Percentiles rank a stretch among this genome's conserved stretches.
Conservation (phyloP, 768 basidiomycete species). For the Amanita molliuscula region DNA sequence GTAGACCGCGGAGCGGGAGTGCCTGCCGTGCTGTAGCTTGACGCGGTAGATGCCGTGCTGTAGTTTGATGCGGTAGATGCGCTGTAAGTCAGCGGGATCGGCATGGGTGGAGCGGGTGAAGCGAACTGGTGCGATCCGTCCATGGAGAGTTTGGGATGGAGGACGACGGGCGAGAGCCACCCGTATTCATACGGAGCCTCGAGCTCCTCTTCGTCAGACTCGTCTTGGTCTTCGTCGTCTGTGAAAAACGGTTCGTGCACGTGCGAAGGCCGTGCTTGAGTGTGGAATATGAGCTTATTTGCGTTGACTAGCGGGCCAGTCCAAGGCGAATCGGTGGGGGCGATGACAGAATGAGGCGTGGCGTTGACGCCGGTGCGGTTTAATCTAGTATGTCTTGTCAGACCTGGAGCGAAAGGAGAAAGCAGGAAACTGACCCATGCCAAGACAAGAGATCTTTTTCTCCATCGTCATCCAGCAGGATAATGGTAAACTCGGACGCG, state of each 20-base stretch:
- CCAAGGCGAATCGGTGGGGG: conserved; percentile 26
- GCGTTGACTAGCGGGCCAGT: conserved; percentile 27
- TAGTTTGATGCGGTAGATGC: not conserved
- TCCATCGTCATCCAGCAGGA: conserved; percentile 27
- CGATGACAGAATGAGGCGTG: conserved; percentile 16
- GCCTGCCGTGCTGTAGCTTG: not conserved
- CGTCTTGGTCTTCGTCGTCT: conserved; percentile 12
- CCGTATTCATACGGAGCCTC: conserved; percentile 14
- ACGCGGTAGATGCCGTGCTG: not conserved
- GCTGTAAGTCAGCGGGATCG: not conserved
- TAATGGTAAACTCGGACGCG: conserved; percentile 23
- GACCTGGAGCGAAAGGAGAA: not conserved
- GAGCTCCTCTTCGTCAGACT: conserved; percentile 21
- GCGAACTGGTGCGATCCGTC: not conserved
- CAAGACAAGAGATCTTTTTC: conserved; percentile 22
- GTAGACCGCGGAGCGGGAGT: not conserved
- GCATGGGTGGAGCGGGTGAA: not conserved
- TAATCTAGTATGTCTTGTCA: conserved; percentile 7
- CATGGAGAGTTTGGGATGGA: conserved; percentile 1
- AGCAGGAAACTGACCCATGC: conserved; percentile 28
- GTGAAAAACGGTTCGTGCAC: not conserved
- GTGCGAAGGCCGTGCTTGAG: not conserved
- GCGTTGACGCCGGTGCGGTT: conserved; percentile 21
- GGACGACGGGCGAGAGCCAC: conserved; percentile 19
- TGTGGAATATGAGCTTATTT: conserved; percentile 14